Evolutionary conservation across 805 yeast species (phyloP).

Genomic region (Nakazawaea anatomiae): DNA sequence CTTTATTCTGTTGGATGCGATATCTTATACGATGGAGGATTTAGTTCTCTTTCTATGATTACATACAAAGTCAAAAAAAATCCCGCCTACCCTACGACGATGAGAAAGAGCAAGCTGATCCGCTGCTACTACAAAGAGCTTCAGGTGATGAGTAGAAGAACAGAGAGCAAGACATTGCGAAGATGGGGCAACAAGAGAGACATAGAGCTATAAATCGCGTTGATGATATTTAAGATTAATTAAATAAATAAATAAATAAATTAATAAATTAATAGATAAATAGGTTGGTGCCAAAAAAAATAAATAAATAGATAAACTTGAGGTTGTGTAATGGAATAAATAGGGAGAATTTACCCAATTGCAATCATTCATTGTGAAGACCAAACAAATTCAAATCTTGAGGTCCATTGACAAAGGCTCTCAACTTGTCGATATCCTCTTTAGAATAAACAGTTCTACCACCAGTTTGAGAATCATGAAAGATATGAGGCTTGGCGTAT

Average conservation of each 20-base stretch:
- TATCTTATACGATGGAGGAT: too few species aligned
- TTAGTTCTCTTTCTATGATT: too few species aligned
- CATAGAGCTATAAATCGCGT: too few species aligned
- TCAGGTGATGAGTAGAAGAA: too few species aligned
- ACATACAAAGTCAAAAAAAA: too few species aligned
- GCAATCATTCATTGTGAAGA: background rate
- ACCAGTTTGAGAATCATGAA: conserved; percentile 26
- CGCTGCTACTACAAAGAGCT: too few species aligned
- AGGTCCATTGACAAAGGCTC: conserved; percentile 30
- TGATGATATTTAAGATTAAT: background rate
- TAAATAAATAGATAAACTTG: background rate
- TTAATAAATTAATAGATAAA: conserved; percentile 3
- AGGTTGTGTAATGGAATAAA: background rate
- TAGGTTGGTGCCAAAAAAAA: background rate
- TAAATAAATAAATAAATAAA: conserved; percentile 1
- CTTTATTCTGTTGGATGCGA: too few species aligned
- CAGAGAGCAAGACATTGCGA: too few species aligned
- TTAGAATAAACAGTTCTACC: conserved; percentile 31
- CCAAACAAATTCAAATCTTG: conserved; percentile 15
- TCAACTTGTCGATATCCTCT: conserved; percentile 28
- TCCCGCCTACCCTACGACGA: too few species aligned
- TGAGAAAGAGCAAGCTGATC: too few species aligned
- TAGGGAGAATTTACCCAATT: too few species aligned
- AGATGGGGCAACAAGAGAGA: too few species aligned
- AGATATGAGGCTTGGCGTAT: conserved; percentile 32